Percentiles rank a stretch among this genome's conserved stretches.
phyloP scores from a whole-genome alignment of 2,329 filamentous ascomycete genomes.

The Epichloe scottii region DNA sequence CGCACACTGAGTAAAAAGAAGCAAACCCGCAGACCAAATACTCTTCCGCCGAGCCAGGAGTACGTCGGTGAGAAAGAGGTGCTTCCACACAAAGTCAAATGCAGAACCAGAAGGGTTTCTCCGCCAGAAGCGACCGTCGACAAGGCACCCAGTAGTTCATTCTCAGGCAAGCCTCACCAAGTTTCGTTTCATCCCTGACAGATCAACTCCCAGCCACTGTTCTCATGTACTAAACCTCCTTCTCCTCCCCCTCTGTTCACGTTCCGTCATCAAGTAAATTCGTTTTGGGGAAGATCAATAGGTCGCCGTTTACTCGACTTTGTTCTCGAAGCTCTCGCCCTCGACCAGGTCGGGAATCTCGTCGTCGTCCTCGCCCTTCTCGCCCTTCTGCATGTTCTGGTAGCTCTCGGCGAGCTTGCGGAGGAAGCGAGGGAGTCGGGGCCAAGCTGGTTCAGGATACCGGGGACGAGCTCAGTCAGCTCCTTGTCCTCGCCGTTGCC shows the following conservation, averaged over 20 bases:
- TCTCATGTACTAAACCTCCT: slow-evolving; percentile 2
- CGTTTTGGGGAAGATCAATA: background rate
- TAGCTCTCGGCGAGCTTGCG: slow-evolving; percentile 99
- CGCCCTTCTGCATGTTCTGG: slow-evolving; percentile 96
- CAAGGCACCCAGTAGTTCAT: background rate
- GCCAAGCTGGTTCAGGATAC: slow-evolving; percentile 98
- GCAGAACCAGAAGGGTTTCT: background rate
- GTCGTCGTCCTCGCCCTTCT: slow-evolving; percentile 75
- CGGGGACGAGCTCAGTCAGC: slow-evolving; percentile 96
- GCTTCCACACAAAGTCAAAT: background rate
- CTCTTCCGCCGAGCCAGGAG: background rate
- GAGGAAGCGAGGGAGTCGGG: slow-evolving; percentile 96
- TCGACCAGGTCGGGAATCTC: slow-evolving; percentile 96
- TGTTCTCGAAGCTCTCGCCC: slow-evolving; percentile 96
- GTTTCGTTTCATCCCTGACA: slow-evolving; percentile 4
- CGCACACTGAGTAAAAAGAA: background rate
- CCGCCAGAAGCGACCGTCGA: background rate
- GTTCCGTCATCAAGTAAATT: slow-evolving; percentile 5
- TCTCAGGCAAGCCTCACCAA: slow-evolving; percentile 1
- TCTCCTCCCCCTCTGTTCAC: slow-evolving; percentile 1
- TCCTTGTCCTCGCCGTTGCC: slow-evolving; percentile 99
- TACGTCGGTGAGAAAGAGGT: background rate
- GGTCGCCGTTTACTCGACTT: slow-evolving; percentile 62
- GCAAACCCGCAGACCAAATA: background rate
- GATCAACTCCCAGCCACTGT: background rate